Evolutionary conservation across 805 yeast genomes (phyloP), one percentile per base, ranked within the genome.

Genomic region (Metschnikowia bowlesiae): DNA sequence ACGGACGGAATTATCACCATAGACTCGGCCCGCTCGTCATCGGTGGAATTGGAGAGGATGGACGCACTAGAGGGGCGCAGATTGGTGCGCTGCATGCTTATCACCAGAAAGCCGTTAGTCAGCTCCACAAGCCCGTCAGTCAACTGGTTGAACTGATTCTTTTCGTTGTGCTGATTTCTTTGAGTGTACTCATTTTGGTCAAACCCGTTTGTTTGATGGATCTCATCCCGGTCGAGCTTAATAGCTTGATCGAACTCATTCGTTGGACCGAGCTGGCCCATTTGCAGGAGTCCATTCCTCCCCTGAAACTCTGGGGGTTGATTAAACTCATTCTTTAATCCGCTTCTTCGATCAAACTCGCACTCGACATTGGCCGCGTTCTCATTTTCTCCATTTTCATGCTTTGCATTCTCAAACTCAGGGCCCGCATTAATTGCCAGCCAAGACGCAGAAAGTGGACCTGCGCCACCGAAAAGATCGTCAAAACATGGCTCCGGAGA

Each of bases 21-120:
- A 31, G 64, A 56, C 32, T 58, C 63, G 11, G 52, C 22, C 8
- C 46, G 52, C 29, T 61, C 62, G 30, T 64, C 71, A 28, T 65
- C 68, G 3, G 69, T 54, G 11, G 67, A 60, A 37, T 60, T 57
- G 10, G 69, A 65, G 38, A 68, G 59, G 9, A 68, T 61, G 1
- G 59, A 55, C 3, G 58, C 54, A 44, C 50, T 65, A 45, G 44
- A 59, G 29, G 53, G 65, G 14, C 55, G 56, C 22, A 42, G 45
- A 41, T 41, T 18, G 16, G 43, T 37, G n/a, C 42, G 26, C 7
- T 46, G 36, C 26, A 31, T 22, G 11, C 18, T 41, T 18, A 41
- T 41, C 9, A 41, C 36, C 44, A 18, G 29, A 6, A 41, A 41
- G 8, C 7, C 18, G 13, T n/a, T 26, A 5, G 31, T 4, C 29